Base-by-base conservation (phyloP, 179 eudicot species). In the Corrigiola litoralis region DNA sequence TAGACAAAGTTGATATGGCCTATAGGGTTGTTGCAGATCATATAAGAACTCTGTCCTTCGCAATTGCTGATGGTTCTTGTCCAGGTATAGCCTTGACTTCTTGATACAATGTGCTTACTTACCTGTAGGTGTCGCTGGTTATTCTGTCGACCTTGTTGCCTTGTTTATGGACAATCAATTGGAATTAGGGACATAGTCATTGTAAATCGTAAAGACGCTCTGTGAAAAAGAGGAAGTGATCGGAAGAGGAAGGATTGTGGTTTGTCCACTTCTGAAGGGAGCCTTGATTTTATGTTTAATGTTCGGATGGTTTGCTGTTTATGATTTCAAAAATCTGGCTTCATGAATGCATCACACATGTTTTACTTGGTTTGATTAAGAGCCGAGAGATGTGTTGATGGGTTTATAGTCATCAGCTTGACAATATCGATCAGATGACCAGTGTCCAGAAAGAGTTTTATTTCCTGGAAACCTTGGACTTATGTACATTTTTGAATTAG, bases 11-110 rank as follows among this genome's bases (percentile, higher is more conserved):
- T 73, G 97, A 95, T 71, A 95, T 95, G 99, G 99, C 99, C 14
- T 95, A 95, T 49, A 81, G 99, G 75, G 99, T 95, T 69, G 96
- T 95, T 20, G 97, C 96, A 31, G 97, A 95, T 76, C 97, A 95
- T 76, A 91, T 95, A 36, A 86, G 99, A 79, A 95, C 99, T 47
- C 96, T 95, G 63, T 91, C 96, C 16, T 85, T 95, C 81, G 99
- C 99, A 66, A 95, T 95, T 78, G 99, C 99, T 62, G 99, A 95
- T 77, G 99, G 97, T 53, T 81, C 97, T 46, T 74, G 92, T 61
- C 99, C 99, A 88, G 99, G 99, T 95, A 74, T 70, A 63, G 31
- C 40, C 47, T 37, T 46, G 44, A 16, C 54, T 28, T 29, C 38
- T 13, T 44, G 47, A 31, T 60, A 2, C 31, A 18, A 9, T 38